These are phyloP conservation scores for Neofusicoccum umdonicola DNA, from an alignment of 2,329 filamentous ascomycete genomes.

Conservation along the genomic window DNA sequence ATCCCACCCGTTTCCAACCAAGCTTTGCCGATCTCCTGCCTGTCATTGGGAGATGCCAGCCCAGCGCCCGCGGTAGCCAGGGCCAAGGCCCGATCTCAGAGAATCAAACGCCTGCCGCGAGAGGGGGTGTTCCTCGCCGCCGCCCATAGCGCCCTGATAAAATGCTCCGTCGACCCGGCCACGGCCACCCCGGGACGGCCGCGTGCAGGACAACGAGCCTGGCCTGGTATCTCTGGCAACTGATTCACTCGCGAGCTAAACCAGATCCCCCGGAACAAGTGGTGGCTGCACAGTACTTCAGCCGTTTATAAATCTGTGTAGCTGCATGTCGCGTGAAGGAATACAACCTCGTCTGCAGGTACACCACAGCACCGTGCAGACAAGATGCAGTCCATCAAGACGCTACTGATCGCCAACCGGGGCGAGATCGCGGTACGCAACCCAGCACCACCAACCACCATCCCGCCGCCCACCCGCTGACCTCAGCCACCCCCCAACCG, in stretches of 20 bases:
- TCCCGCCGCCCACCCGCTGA: background rate
- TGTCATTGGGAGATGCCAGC: background rate
- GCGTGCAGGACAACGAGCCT: no score
- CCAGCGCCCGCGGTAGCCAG: background rate
- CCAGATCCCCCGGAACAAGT: background rate
- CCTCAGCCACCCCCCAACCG: background rate
- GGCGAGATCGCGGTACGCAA: slow-evolving; percentile 54
- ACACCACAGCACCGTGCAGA: background rate
- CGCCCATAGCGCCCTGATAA: slow-evolving; percentile 13
- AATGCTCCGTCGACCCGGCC: background rate
- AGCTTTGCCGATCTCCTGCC: background rate
- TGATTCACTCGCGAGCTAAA: background rate
- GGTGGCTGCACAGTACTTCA: background rate
- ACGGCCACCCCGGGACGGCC: no score
- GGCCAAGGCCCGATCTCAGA: background rate
- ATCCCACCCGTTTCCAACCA: background rate
- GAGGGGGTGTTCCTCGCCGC: background rate
- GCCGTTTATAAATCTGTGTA: background rate
- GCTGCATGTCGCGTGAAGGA: background rate
- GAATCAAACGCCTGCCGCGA: background rate
- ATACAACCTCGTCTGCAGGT: no score
- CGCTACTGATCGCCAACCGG: slow-evolving; percentile 58
- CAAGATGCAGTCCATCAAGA: slow-evolving; percentile 47
- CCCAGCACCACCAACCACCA: no score
- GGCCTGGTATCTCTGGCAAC: no score